Evolutionary conservation across 2,329 filamentous ascomycete genomes (phyloP).

Genomic region (Talaromyces pinophilus): DNA sequence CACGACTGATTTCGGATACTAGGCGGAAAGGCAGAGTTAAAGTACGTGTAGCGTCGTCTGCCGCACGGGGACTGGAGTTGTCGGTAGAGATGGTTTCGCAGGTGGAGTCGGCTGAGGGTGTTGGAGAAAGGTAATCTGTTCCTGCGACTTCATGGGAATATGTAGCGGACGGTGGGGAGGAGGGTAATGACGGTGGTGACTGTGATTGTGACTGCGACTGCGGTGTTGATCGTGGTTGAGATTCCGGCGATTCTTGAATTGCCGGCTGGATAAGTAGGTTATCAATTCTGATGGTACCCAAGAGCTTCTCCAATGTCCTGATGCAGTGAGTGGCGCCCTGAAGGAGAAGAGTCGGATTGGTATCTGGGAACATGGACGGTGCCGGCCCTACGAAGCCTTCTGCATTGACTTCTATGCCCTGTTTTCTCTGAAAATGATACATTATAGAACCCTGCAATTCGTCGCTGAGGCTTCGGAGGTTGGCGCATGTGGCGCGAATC

Average conservation of each 20-base stretch:
- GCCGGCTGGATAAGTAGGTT: background rate
- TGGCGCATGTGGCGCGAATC: slow-evolving; percentile 18
- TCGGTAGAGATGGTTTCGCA: slow-evolving; percentile 20
- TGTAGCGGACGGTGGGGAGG: slow-evolving; percentile 9
- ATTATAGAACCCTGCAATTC: slow-evolving; percentile 21
- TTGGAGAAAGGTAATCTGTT: slow-evolving; percentile 10
- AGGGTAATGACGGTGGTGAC: background rate
- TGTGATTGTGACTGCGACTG: background rate
- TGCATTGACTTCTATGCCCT: slow-evolving; percentile 21
- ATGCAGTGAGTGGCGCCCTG: slow-evolving; percentile 21
- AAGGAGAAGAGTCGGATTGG: slow-evolving; percentile 22
- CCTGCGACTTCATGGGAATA: background rate
- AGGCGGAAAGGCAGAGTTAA: slow-evolving; percentile 21
- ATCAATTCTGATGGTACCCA: slow-evolving; percentile 13
- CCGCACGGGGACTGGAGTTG: slow-evolving; percentile 5
- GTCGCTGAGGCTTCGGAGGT: slow-evolving; percentile 11
- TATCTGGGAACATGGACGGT: slow-evolving; percentile 21
- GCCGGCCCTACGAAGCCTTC: slow-evolving; percentile 22
- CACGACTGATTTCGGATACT: slow-evolving; percentile 20
- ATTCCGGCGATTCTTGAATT: background rate
- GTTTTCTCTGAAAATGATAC: slow-evolving; percentile 23
- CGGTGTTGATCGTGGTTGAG: background rate
- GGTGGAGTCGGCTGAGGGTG: slow-evolving; percentile 19
- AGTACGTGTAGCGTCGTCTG: background rate
- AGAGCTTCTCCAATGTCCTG: slow-evolving; percentile 18